Evolutionary conservation across 106 monocot species (phyloP).

Genomic region (Platanthera zijinensis): DNA sequence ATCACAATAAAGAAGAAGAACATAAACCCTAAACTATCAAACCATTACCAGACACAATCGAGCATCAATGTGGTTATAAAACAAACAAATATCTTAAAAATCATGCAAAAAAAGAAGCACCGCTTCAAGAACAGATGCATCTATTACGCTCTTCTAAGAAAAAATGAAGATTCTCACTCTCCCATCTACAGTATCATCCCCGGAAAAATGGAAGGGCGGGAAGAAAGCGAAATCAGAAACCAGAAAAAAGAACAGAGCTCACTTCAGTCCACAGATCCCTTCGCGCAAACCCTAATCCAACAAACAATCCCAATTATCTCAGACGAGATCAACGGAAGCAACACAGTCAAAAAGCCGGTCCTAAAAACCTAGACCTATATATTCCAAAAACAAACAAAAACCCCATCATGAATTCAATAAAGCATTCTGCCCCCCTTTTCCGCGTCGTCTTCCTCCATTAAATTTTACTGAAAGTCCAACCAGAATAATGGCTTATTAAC

Average conservation of each 20-base stretch:
- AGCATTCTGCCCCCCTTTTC: slow-evolving; percentile 4
- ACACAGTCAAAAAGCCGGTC: not conserved
- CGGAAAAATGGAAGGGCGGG: not conserved
- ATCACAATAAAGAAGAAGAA: too few relatives aligned
- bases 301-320: not conserved
- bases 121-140: not conserved
- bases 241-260: not conserved
- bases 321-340: not conserved
- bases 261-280: not conserved
- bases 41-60: not conserved
- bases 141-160: not conserved
- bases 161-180: not conserved
- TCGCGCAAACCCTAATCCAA: not conserved
- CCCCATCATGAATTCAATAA: slow-evolving; percentile 4
- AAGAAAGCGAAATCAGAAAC: not conserved
- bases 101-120: slow-evolving; percentile 1
- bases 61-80: not conserved
- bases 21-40: not conserved
- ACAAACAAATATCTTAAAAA: not conserved
- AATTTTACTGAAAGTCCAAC: not conserved
- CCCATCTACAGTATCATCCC: not conserved
- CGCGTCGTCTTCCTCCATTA: slow-evolving; percentile 5
- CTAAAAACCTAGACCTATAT: not conserved
- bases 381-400: not conserved
- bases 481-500: not conserved